Base-by-base conservation (phyloP, 257 asterid genomes). In the Salvia rosmarinus region DNA sequence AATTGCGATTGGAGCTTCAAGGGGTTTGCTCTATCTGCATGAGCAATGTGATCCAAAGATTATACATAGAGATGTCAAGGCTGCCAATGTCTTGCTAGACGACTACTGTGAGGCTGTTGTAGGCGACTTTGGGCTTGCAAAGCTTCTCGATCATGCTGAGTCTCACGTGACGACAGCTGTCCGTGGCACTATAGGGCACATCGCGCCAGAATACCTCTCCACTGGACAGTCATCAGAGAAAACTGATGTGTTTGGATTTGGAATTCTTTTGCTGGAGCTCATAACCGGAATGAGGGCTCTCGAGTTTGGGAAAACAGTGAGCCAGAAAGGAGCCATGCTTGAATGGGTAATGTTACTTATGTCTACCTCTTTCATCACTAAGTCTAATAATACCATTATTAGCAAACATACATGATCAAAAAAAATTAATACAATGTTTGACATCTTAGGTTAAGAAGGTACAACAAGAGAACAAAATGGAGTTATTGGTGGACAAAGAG, bases 21-120 rank as follows among this genome's bases (percentile, higher is more conserved):
- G n/a, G 98, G 98, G 98, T 30, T 84, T 93, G 16, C 77, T 90
- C 0, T 93, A 93, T 61, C 92, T 93, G 20, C 98, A 93, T 50
- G 98, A 93, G 83, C 98, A 93, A 79, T 93, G 98, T 42, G 98
- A 93, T 86, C 98, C 98, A 1, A 93, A 93, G 86, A 90, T 93
- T 68, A 90, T 93, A 70, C 98, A 93, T 69, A 78, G 97, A 67
- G 98, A 93, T 25, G 98, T 93, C 10, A 93, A 93, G 87, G 98
- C 98, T 1, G 98, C 97, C 12, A 93, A 93, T 39, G 82, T 93
- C 47, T 87, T 93, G 50, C 63, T 93, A 9, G 98, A 93, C 32
- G 98, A 93, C 64, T 88, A 64, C 79, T 86, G 62, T 46, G 98
- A 90, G 81, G 96, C 98, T 19, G 76, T 93, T 47, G 96, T 93